Evolutionary conservation across 163 green algal genomes (phyloP), one percentile per base, ranked within the genome.

Genomic region (Scenedesmus sp.): DNA sequence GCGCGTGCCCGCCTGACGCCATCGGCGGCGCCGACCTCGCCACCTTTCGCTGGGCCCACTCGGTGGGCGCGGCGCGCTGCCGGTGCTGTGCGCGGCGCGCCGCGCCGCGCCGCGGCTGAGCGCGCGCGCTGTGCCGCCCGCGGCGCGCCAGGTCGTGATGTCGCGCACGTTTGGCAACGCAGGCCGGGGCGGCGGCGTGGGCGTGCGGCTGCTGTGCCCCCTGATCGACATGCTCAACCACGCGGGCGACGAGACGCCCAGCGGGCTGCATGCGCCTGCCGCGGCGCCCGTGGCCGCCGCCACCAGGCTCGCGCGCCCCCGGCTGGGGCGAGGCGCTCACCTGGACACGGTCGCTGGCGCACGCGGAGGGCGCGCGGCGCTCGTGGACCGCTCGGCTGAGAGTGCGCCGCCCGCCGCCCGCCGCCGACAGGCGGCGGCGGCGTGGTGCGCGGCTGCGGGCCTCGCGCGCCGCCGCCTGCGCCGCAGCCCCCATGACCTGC

Each of bases 211-310:
- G 87, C 81, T 97, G 77, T 80, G 96, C 50, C 93, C 93, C 3
- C 82, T 96, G 18, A 76, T 76, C 15, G 92, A 96, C 80, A 92
- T 96, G 86, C 64, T 95, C 39, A 96, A 96, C 70, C 92, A 96
- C 70, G 87, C 70, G 3, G 89, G 90, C 0, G 91, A 95, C 75
- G 69, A 90, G 85, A 63, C 65, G 34, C 56, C 34, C 15, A 60
- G 72, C 51, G 47, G 63, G 11, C 45, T 86, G 80, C 74, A n/a
- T n/a, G n/a, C n/a, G n/a, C n/a, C n/a, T n/a, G n/a, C n/a, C n/a
- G n/a, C n/a, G n/a, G n/a, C n/a, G n/a, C n/a, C n/a, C n/a, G n/a
- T n/a, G n/a, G n/a, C n/a, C n/a, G n/a, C n/a, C n/a, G n/a, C n/a
- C n/a, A n/a, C n/a, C n/a, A n/a, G n/a, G n/a, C n/a, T n/a, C n/a